Base-by-base conservation (phyloP, 768 basidiomycete genomes). In the Leccinum obscurum region DNA sequence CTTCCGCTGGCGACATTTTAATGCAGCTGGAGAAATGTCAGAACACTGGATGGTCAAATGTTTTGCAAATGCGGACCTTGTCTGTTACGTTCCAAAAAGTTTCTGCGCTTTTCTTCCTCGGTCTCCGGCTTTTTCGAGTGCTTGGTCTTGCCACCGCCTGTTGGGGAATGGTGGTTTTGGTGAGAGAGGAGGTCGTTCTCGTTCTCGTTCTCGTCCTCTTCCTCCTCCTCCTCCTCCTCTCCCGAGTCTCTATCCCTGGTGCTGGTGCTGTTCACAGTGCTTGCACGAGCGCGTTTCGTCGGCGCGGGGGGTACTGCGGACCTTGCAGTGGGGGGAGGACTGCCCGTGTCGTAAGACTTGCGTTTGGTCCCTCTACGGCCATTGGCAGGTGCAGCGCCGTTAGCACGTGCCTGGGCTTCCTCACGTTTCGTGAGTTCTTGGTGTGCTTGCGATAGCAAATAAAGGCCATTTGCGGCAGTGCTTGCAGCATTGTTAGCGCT, bases 1-100 rank as follows among this genome's bases (percentile, higher is more conserved):
- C 77, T 99, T 99, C 60, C 97, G 90, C 72, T 99, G 97, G 37
- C 97, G 93, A 76, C 97, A 99, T 78, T 98, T 98, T 66, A 98
- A 86, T 6, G 97, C 97, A 62, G 97, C 96, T 98, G 66, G 1
- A 56, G 11, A 52, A 32, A 37, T 13, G 34, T 63, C 61, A 70
- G 52, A 54, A 58, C 6, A 22, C 15, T 56, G 37, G 6, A 39
- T 13, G 17, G 51, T 22, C 1, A 58, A 14, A 37, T 52, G 32
- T n/a, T 17, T 17, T 28, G 32, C 9, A 44, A 11, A 26, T 24
- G 3, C 60, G 20, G 28, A 98, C 96, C 96, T 84, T 98, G 97
- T 68, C 97, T 83, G 71, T 99, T 99, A 62, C 97, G 83, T 75
- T 98, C 97, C 61, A 99, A 77, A 76, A 99, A 98, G 76, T 98